Evolutionary conservation across 2,329 filamentous ascomycete species (phyloP), one percentile per base, ranked within the genome.

Genomic region (Incumbomyces lentus): DNA sequence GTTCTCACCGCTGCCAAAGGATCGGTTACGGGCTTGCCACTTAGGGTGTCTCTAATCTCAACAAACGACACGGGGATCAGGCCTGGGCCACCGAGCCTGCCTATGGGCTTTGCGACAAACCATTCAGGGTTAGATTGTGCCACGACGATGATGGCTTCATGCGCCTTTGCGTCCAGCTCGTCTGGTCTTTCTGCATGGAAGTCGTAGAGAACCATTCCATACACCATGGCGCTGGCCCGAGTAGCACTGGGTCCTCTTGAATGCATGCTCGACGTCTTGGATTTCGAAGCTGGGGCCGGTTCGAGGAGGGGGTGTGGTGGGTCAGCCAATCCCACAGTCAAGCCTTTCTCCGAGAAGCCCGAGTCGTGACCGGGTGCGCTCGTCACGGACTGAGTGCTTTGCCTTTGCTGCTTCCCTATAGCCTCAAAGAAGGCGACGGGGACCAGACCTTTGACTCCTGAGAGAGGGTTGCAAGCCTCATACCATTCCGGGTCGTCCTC

Each of bases 21-120:
- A 63, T 96, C 87, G 14, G 76, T 65, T 1, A 95, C 87, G 1
- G 89, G 76, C 55, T 85, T 79, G 42, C 90, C 88, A 1, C 86
- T 88, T 4, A 81, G 79, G 84, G 95, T 95, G 64, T 96, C 92
- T 62, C 87, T 78, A 57, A 98, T 90, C 67, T 98, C 88, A 56
- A 98, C 86, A 63, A 95, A 96, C 0, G 89, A 93, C 29, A 96
- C 90, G 1, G 92, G 92, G 55, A 98, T 96, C 58, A 98, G 69
- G 34, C 92, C 92, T 1, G 92, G 92, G 1, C 92, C 92, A 36
- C 92, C 92, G n/a, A 98, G 74, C 55, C 92, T 78, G 52, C 89
- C 90, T 62, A 98, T 98, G n/a, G 92, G 92, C 68, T 98, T 98
- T 42, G 92, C 92, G 51, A 98, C 90, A 61, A 96, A 96, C 92